Base-by-base conservation (phyloP, 768 basidiomycete genomes). In the Erythrobasidium yunnanense region DNA sequence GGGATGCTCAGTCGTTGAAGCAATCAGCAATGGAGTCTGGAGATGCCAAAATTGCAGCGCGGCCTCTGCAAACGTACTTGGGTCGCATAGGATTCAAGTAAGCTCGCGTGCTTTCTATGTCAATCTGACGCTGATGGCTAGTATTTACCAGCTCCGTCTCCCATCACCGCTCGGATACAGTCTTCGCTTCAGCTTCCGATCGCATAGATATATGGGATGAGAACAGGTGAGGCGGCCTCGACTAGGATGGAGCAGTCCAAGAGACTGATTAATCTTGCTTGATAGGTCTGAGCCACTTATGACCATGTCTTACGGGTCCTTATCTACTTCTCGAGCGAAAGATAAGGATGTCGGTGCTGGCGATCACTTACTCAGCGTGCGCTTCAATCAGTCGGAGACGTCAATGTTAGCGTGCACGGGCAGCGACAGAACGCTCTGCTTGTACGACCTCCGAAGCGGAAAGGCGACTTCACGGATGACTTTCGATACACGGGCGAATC, bases 141-240 rank as follows among this genome's bases (percentile, higher is more conserved):
- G 22, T 13, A 7, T 32, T 23, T 35, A 33, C 5, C 71, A 93
- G 91, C 73, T 86, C 87, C 47, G 88, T 99, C 76, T 90, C 96
- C 71, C 95, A 96, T 74, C 95, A 97, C 74, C 82, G 86, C 50
- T 83, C 83, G 34, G 87, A 92, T 66, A 80, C 86, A n/a, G 76
- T 90, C 2, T 99, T 99, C 71, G 93, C 91, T 0, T 92, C 93
- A 0, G 91, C 90, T 1, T 93, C 90, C 0, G 89, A 86, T 71
- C 81, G 83, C 52, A 91, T 99, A 5, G 93, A 97, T 75, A 81
- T 99, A 70, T 99, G 95, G 95, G 95, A 99, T 71, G 90, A 96
- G 77, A 92, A 86, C 35, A 90, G 90, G 88, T 90, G 62, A n/a
- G 84, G 34, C 13, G 15, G 6, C 29, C 47, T 18, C 65, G 7